Conservation (phyloP, 192 early-diverging fungal species). For the Podila epicladia region DNA sequence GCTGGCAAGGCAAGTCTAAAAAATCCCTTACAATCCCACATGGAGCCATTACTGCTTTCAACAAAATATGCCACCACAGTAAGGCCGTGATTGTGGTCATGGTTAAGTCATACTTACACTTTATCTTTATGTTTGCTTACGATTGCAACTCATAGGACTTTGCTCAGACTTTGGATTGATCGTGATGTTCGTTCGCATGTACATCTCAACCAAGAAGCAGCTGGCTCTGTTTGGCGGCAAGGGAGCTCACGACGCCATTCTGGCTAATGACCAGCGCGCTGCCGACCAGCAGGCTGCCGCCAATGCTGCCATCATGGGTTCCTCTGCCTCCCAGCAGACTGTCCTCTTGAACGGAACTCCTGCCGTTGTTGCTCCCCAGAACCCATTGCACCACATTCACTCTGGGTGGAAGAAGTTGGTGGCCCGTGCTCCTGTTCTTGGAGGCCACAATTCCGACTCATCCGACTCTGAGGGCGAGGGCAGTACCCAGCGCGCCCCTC, state of each 20-base stretch:
- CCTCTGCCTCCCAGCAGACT: slow-evolving; percentile 13
- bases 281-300: slow-evolving; percentile 22
- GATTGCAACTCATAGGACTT: slow-evolving; percentile 24
- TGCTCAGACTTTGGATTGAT: slow-evolving; percentile 50
- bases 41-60: no score
- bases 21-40: neutral
- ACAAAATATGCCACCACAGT: no score
- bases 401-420: slow-evolving; percentile 30
- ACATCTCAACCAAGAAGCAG: slow-evolving; percentile 38
- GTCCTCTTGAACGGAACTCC: slow-evolving; percentile 1
- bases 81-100: no score
- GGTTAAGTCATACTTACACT: no score
- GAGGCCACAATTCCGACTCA: neutral
- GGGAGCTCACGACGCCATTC: slow-evolving; percentile 13
- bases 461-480: slow-evolving; percentile 2
- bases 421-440: slow-evolving; percentile 22
- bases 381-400: slow-evolving; percentile 19
- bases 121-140: neutral
- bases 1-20: slow-evolving; percentile 42
- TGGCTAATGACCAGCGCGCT: slow-evolving; percentile 28
- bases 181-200: slow-evolving; percentile 38
- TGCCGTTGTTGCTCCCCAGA: neutral
- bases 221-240: slow-evolving; percentile 18
- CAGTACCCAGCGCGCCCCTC: no score
- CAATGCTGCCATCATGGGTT: neutral